Conservation (phyloP, 225 moss, liverwort and hornwort species). For the Sphagnum contortum region DNA sequence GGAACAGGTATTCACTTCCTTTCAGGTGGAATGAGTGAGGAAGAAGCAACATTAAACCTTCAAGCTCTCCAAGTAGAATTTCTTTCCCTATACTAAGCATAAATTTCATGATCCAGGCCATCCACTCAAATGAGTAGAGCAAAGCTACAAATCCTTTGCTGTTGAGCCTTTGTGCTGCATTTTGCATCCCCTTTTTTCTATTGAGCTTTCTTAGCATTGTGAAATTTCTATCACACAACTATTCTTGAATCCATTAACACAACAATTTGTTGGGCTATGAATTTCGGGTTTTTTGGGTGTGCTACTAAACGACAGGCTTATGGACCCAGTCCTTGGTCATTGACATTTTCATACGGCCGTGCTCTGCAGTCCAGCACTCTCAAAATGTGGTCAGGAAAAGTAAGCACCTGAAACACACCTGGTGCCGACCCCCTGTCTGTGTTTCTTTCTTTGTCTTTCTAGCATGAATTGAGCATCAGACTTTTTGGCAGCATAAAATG, state of each 20-base stretch:
- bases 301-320: conserved; percentile 30
- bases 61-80: conserved; percentile 75
- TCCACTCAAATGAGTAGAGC: no score
- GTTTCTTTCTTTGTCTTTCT: not conserved
- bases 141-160: no score
- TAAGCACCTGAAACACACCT: conserved; percentile 4
- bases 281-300: no score
- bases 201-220: not conserved
- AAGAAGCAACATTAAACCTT: conserved; percentile 94
- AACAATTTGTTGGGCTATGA: no score
- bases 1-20: conserved; percentile 87
- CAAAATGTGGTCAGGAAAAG: conserved; percentile 94
- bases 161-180: no score
- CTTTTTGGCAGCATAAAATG: no score
- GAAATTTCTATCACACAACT: not conserved
- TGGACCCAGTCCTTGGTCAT: conserved; percentile 91
- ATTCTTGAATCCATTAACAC: not conserved
- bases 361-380: conserved; percentile 95
- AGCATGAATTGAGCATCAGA: no score
- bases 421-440: not conserved
- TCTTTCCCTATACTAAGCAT: not conserved
- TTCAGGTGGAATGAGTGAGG: conserved; percentile 98
- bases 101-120: no score
- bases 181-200: no score
- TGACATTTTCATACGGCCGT: conserved; percentile 93